Percentiles rank a stretch among this genome's conserved stretches.
Conservation (phyloP, 345 rosid genomes). For the Bruguiera gymnorhiza region DNA sequence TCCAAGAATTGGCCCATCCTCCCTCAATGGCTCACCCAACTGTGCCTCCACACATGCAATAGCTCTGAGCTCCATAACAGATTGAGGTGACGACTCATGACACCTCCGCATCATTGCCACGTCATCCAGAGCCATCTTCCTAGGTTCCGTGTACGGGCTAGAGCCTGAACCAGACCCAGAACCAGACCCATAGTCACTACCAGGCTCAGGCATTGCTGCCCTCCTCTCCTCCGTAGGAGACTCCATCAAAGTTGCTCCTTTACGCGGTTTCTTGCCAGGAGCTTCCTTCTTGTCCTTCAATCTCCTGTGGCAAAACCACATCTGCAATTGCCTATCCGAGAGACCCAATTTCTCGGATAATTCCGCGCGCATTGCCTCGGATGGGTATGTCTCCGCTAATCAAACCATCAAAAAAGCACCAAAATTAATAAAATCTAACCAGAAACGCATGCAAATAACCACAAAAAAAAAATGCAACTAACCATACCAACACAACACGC, state of each 20-base stretch:
- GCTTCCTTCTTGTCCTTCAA: constrained; percentile 82
- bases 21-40: constrained; percentile 92
- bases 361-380: constrained; percentile 66
- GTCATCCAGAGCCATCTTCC: constrained; percentile 40
- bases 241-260: constrained; percentile 33
- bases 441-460: neutral
- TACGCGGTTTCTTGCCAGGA: constrained; percentile 47
- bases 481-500: neutral
- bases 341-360: constrained; percentile 81
- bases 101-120: constrained; percentile 40
- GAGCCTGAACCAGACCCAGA: constrained; percentile 76
- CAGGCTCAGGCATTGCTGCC: constrained; percentile 41
- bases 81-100: constrained; percentile 59
- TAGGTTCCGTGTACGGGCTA: constrained; percentile 47
- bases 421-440: constrained; percentile 10
- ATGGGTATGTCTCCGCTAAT: constrained; percentile 82
- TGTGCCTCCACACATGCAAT: constrained; percentile 91
- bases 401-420: constrained; percentile 21
- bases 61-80: constrained; percentile 79
- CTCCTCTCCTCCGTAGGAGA: constrained; percentile 46
- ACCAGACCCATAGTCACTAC: constrained; percentile 59
- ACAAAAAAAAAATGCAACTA: neutral
- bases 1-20: constrained; percentile 94
- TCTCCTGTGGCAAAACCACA: constrained; percentile 99
- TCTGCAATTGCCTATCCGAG: constrained; percentile 95